Conservation (phyloP, 441 rosid genomes). For the Bocquillonia castaneifolia region DNA sequence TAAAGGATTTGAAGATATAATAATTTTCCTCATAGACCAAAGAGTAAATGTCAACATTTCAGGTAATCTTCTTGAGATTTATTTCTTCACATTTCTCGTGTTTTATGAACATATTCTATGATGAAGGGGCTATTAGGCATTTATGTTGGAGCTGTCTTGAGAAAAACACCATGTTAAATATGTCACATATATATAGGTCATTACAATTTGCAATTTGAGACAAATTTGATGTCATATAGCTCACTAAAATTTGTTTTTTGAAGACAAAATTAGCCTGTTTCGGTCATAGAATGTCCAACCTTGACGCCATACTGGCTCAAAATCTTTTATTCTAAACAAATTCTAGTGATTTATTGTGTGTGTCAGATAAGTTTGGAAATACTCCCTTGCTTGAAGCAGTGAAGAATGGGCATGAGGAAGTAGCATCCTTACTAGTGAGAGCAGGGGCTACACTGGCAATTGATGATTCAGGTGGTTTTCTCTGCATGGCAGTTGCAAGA, state of each 20-base stretch:
- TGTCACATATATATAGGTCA: too few species aligned
- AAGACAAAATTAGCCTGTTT: too few species aligned
- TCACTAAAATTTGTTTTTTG: too few species aligned
- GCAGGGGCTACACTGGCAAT: constrained; percentile 55
- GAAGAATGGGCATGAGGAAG: constrained; percentile 61
- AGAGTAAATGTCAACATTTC: constrained; percentile 45
- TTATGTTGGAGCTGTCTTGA: too few species aligned
- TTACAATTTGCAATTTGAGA: too few species aligned
- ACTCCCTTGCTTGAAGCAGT: constrained; percentile 77
- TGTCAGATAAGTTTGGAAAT: constrained; percentile 61
- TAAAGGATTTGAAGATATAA: constrained; percentile 64
- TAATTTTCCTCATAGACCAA: constrained; percentile 54
- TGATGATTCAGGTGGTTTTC: constrained; percentile 66
- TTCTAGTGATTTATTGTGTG: background rate
- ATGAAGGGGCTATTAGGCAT: too few species aligned
- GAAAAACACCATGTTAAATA: too few species aligned
- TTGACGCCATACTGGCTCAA: too few species aligned
- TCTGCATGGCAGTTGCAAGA: constrained; percentile 59
- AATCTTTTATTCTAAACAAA: background rate
- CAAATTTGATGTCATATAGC: too few species aligned
- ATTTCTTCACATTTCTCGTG: background rate
- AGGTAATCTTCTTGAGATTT: constrained; percentile 30
- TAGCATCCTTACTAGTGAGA: constrained; percentile 48
- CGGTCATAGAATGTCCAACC: too few species aligned
- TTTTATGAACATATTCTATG: background rate